phyloP scores from a whole-genome alignment of 2,329 filamentous ascomycete species.

The Chrysoporthe deuterocubensis region DNA sequence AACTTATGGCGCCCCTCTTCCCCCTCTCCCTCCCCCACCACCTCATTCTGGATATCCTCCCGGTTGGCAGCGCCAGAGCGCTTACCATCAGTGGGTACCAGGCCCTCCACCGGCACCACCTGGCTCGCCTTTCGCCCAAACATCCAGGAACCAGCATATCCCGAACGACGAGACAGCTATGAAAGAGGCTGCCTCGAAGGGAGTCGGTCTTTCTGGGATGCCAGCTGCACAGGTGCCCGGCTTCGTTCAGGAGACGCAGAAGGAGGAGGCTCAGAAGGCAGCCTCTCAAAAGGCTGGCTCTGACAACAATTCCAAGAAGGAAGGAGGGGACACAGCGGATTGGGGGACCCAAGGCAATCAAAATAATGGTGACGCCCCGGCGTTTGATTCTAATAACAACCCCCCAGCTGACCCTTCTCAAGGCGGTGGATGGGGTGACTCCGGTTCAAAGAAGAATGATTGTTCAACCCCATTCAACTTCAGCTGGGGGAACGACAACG shows the following conservation, averaged over 20 bases:
- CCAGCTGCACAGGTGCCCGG: neutral
- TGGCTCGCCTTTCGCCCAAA: neutral
- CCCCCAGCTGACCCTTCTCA: slow-evolving; percentile 10
- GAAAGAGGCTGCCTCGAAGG: slow-evolving; percentile 13
- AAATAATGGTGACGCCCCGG: neutral
- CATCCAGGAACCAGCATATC: neutral
- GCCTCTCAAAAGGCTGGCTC: neutral
- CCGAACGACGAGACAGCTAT: neutral
- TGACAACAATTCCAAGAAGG: slow-evolving; percentile 11
- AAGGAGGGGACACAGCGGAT: too few species aligned
- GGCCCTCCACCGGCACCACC: neutral
- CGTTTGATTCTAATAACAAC: neutral
- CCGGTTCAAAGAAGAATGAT: neutral
- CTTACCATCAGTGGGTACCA: neutral
- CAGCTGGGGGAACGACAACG: neutral
- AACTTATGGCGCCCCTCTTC: neutral
- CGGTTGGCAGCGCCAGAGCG: neutral
- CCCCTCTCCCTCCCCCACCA: neutral
- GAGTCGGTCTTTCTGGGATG: slow-evolving; percentile 14
- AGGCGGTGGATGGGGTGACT: slow-evolving; percentile 7
- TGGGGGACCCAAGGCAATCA: neutral
- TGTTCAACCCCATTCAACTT: slow-evolving; percentile 10
- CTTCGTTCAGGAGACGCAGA: slow-evolving; percentile 2
- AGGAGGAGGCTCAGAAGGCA: slow-evolving; percentile 4
- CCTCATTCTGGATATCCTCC: neutral